phyloP scores from a whole-genome alignment of 805 yeast genomes.

The Pachysolen tannophilus region DNA sequence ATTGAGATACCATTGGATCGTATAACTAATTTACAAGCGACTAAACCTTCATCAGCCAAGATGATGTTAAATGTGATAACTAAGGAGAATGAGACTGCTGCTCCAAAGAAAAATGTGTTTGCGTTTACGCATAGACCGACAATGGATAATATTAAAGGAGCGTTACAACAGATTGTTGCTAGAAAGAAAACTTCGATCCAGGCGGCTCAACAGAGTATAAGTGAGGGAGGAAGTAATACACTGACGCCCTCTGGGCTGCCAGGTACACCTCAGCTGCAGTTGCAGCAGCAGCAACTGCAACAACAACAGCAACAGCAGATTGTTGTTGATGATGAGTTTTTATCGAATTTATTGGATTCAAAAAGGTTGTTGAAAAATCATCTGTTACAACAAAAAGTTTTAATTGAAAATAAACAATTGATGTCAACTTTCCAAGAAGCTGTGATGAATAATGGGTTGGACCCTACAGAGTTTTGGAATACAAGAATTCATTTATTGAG shows the following conservation, averaged over 20 bases:
- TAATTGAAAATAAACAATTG: conserved; percentile 60
- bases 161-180: conserved; percentile 61
- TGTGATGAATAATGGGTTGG: conserved; percentile 68
- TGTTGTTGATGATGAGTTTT: conserved; percentile 13
- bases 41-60: conserved; percentile 58
- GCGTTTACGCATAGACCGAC: conserved; percentile 65
- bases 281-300: conserved; percentile 10
- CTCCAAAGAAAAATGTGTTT: conserved; percentile 32
- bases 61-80: conserved; percentile 57
- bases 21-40: conserved; percentile 52
- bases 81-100: conserved; percentile 26
- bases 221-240: conserved; percentile 6
- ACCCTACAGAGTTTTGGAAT: conserved; percentile 82
- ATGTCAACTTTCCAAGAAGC: conserved; percentile 80
- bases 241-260: no score
- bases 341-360: conserved; percentile 37
- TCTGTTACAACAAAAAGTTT: conserved; percentile 69
- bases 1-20: conserved; percentile 34
- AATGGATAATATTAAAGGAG: conserved; percentile 65
- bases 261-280: conserved; percentile 5
- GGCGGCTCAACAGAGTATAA: conserved; percentile 26
- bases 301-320: conserved; percentile 12
- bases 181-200: conserved; percentile 46
- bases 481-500: conserved; percentile 72
- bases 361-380: conserved; percentile 58